Evolutionary conservation across 164 flowering plant species (phyloP), one percentile per base, ranked within the genome.

Genomic region (Akebia trifoliata): DNA sequence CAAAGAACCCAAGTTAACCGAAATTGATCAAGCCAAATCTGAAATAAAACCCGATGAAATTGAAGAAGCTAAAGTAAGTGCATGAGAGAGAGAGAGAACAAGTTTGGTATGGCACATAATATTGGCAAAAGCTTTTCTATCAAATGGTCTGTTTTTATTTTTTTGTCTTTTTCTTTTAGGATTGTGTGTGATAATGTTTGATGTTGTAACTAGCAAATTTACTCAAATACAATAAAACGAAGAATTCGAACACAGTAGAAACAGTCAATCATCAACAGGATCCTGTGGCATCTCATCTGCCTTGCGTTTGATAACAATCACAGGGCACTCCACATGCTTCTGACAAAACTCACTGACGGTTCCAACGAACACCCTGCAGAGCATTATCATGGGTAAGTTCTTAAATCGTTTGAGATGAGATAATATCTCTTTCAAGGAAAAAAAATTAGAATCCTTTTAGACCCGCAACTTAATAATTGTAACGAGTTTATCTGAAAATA

Each of bases 321-420:
- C 93, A 47, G 99, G 97, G 78, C 96, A 88, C 52, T 82, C 93
- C 7, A 85, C 91, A 78, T 94, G 99, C 82, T 88, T 94, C 65
- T 65, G 78, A 44, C 96, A 86, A 55, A 90, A 94, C 59, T 94
- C 95, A 57, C 97, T 94, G 69, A 94, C 99, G 12, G 96, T 90
- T 42, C 97, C 97, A 54, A 90, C 90, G 59, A 94, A 85, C 29
- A 94, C 95, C 92, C 97, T 94, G 82, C 64, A 70, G 51, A 75
- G 24, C 24, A 59, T 26, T 17, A 38, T 46, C 28, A 48, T 12
- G 7, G 38, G 12, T 4, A 53, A 31, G 24, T 1, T 21, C 30
- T 42, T n/a, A 49, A 56, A n/a, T n/a, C 17, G 50, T 34, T 10
- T 4, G 18, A 36, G 31, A 49, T 17, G 6, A n/a, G n/a, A n/a